These are phyloP conservation scores for Apiospora hydei DNA, from an alignment of 2,329 filamentous ascomycete species.

Conservation along the genomic window DNA sequence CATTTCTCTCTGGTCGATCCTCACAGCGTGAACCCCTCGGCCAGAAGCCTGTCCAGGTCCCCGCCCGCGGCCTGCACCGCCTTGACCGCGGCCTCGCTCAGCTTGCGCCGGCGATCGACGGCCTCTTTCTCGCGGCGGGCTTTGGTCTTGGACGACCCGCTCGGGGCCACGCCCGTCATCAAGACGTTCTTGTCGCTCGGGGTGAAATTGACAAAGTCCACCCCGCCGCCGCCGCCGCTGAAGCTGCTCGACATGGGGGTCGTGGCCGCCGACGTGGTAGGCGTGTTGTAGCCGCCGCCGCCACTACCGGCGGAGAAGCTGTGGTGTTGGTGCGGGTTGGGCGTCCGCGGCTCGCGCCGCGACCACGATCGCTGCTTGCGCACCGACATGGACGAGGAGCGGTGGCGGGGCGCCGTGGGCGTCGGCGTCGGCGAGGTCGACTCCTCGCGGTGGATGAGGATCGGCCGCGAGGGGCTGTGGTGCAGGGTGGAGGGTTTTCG, in stretches of 20 bases:
- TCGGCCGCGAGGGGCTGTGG: constrained; percentile 37
- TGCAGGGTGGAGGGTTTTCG: constrained; percentile 50
- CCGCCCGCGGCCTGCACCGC: constrained; percentile 76
- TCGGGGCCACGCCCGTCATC: constrained; percentile 89
- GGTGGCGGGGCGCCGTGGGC: constrained; percentile 30
- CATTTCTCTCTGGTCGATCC: background rate
- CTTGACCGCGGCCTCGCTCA: constrained; percentile 73
- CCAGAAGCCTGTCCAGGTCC: constrained; percentile 62
- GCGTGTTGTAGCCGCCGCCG: constrained; percentile 24
- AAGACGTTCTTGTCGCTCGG: constrained; percentile 79
- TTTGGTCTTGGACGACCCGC: constrained; percentile 92
- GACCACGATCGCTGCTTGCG: constrained; percentile 49
- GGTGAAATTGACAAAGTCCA: constrained; percentile 90
- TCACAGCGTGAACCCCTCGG: constrained; percentile 51
- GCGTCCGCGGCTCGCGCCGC: constrained; percentile 31
- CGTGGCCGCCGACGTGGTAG: constrained; percentile 23
- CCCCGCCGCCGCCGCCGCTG: constrained; percentile 34
- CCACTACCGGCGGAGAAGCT: background rate
- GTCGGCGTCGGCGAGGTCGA: constrained; percentile 35
- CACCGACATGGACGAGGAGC: constrained; percentile 39
- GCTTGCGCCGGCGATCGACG: constrained; percentile 72
- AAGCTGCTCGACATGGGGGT: constrained; percentile 17
- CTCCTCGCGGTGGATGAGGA: constrained; percentile 39
- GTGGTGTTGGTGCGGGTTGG: background rate
- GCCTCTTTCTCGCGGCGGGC: constrained; percentile 90